These are phyloP conservation scores for Chimonanthus praecox DNA, from an alignment of 164 flowering plant species.

Conservation along the genomic window DNA sequence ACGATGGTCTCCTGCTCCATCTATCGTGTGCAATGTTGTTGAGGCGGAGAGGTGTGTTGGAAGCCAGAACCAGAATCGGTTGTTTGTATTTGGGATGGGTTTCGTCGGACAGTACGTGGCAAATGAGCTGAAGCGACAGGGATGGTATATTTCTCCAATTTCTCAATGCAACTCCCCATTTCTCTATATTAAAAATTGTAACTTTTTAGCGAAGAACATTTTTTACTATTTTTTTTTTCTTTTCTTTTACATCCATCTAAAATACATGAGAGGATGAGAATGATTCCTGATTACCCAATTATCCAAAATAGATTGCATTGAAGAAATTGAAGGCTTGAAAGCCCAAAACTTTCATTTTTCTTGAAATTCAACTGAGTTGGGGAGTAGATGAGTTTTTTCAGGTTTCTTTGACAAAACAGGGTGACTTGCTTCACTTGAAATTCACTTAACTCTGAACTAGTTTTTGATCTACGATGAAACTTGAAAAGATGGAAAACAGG, in stretches of 20 bases:
- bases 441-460: too few relatives aligned
- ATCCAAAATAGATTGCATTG: neutral
- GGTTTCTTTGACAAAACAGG: too few relatives aligned
- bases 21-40: neutral
- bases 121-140: slow-evolving; percentile 36
- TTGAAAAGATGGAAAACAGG: too few relatives aligned
- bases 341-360: neutral
- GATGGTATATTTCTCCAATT: slow-evolving; percentile 35
- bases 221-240: neutral
- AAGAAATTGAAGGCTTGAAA: too few relatives aligned
- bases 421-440: too few relatives aligned
- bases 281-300: neutral
- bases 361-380: too few relatives aligned
- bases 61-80: slow-evolving; percentile 22
- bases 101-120: slow-evolving; percentile 64
- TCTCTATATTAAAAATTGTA: neutral
- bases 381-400: too few relatives aligned
- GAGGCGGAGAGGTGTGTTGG: neutral
- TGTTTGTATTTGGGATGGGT: slow-evolving; percentile 76
- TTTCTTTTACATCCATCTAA: neutral
- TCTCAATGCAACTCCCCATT: neutral
- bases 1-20: neutral
- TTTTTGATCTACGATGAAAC: too few relatives aligned
- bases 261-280: too few relatives aligned
- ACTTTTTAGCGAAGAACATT: neutral